Evolutionary conservation across 2,329 filamentous ascomycete genomes (phyloP), one percentile per base, ranked within the genome.

Genomic region (Colletotrichum musicola): DNA sequence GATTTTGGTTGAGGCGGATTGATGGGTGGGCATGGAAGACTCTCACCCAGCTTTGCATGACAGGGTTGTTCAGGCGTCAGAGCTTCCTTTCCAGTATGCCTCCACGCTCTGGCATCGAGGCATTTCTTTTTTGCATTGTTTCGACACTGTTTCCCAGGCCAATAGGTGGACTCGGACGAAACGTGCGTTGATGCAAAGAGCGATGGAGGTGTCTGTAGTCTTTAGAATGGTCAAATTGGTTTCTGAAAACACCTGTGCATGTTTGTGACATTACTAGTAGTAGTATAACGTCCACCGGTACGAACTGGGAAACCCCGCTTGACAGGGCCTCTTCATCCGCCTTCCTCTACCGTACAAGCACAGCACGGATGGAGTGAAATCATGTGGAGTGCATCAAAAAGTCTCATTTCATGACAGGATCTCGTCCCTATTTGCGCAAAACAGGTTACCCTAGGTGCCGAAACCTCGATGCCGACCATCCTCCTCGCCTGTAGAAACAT

Each of bases 21-120:
- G 53, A 46, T 40, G 56, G 67, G 67, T 42, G 54, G 62, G 58
- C 46, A 54, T 27, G 54, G 44, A 64, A 62, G 22, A 49, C 25
- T 20, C 61, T 49, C 47, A 27, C 60, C 59, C 64, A 57, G 38
- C 60, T 63, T 71, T 71, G 70, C 70, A 71, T 71, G 68, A 58
- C 61, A 64, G 57, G 68, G 68, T 65, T 63, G 68, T 71, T 71
- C 10, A 71, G 70, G 70, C 70, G 70, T 71, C 47, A 62, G 64
- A 57, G 44, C 54, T 65, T 66, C n/a, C 57, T 42, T 53, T 61
- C 66, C 53, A 54, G 25, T 64, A 35, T 66, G 50, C 62, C 55
- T 69, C 54, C 44, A 57, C 50, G 38, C 62, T 70, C 62, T 70
- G 47, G 58, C 55, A 55, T 54, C 38, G 50, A 66, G 62, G 58